Base-by-base conservation (phyloP, 371 early-diverging fungal genomes). In the Rhizopus stolonifer region DNA sequence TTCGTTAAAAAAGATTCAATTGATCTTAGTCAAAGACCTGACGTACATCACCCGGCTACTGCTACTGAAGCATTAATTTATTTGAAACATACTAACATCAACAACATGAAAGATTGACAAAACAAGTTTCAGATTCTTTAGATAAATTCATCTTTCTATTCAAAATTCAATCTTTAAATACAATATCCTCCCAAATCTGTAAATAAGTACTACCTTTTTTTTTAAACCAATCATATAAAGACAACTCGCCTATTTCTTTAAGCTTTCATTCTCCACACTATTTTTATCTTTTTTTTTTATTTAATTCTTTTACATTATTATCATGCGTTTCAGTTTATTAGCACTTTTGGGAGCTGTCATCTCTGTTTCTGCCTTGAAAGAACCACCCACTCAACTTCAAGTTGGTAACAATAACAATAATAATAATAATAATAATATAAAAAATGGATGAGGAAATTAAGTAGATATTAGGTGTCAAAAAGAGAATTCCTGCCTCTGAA, bases 331-430 rank as follows among this genome's bases (percentile, higher is more conserved):
- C 19, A 26, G 47, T 26, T 23, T 58, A 17, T 14, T 51, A 7
- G 33, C 58, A 14, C 32, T 57, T 6, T 24, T 56, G 6, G 52
- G 46, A 15, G 46, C 49, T 29, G 26, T 52, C 34, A 46, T 45
- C 39, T 56, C 67, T 49, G 69, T 52, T 4, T 34, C 65, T 32
- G 81, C 77, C 14, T 49, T 72, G 3, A 76, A 70, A 32, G 69
- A 70, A 39, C 71, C 87, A 6, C 84, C 85, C 9, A 81, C 58
- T 42, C 50, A 25, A 18, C 69, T 86, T 15, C 85, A 84, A 60
- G 78, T 86, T 49, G 87, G 85, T 79, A 71, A 54, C 49, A 21
- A 4, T 29, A 10, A 18, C 5, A 33, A 13, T 21, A 9, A 22
- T n/a, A n/a, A n/a, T n/a, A n/a, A n/a, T n/a, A n/a, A n/a, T n/a